Conservation (phyloP, 2,329 filamentous ascomycete genomes). For the Stromatinia cepivora region DNA sequence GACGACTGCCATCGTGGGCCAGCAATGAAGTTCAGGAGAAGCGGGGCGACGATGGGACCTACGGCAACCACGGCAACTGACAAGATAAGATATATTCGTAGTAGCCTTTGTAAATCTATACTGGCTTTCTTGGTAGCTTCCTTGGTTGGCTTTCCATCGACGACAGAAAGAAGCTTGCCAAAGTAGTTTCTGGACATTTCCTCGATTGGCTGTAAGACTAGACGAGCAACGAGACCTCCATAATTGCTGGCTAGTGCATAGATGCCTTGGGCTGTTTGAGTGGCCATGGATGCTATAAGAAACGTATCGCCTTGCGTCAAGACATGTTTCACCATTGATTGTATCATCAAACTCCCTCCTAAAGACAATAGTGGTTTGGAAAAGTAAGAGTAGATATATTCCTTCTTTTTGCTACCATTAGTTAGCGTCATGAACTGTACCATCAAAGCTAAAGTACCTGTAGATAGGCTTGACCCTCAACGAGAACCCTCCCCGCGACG, state of each 20-base stretch:
- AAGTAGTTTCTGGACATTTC: constrained; percentile 91
- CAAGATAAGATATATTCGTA: constrained; percentile 73
- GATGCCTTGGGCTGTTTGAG: constrained; percentile 78
- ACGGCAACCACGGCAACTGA: constrained; percentile 67
- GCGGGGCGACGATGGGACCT: constrained; percentile 73
- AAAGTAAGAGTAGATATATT: constrained; percentile 49
- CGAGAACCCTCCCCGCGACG: constrained; percentile 64
- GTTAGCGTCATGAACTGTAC: not conserved
- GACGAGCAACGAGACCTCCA: constrained; percentile 81
- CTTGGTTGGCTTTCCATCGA: constrained; percentile 33
- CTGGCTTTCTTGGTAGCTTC: constrained; percentile 46
- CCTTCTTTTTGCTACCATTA: constrained; percentile 24
- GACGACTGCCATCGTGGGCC: constrained; percentile 74
- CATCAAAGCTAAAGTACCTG: constrained; percentile 29
- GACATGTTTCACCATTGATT: constrained; percentile 87
- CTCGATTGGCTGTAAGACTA: constrained; percentile 93
- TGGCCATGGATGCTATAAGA: constrained; percentile 76
- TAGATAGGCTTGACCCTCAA: constrained; percentile 55
- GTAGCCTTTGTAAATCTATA: constrained; percentile 59
- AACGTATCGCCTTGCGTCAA: constrained; percentile 94
- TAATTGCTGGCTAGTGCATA: constrained; percentile 96
- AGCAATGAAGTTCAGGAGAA: constrained; percentile 72
- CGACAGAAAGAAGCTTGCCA: constrained; percentile 66
- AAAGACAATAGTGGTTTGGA: constrained; percentile 70
- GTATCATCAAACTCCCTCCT: constrained; percentile 78